A percentile compares a stretch with the other conserved stretches of the same genome.
These are phyloP conservation scores for Darksidea phi DNA, from an alignment of 495 filamentous ascomycete species.

Conservation along the genomic window DNA sequence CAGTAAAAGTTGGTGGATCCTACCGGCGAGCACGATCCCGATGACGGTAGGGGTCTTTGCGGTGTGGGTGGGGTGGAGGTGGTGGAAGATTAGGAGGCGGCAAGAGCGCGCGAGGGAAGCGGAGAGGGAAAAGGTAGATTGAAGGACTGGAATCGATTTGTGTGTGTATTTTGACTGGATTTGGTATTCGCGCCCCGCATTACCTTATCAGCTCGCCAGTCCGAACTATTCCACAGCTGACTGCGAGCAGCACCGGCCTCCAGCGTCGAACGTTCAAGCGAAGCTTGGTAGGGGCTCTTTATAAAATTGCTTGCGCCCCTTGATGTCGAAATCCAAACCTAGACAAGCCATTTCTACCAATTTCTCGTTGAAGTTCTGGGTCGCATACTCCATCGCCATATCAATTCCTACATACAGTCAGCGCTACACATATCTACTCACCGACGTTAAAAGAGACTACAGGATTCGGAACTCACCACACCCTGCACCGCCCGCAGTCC, in stretches of 20 bases:
- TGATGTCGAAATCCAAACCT: slow-evolving; percentile 18
- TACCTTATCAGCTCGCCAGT: no score
- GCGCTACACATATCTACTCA: background rate
- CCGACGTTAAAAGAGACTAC: no score
- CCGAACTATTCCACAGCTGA: no score
- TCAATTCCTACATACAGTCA: slow-evolving; percentile 21
- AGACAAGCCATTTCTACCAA: background rate
- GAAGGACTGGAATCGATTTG: no score
- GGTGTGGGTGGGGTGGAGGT: slow-evolving; percentile 14
- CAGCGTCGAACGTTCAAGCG: background rate
- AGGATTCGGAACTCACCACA: slow-evolving; percentile 23
- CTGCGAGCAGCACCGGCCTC: no score
- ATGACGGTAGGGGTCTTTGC: slow-evolving; percentile 14
- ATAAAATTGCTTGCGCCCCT: slow-evolving; percentile 15
- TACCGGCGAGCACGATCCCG: slow-evolving; percentile 12
- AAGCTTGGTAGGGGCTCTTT: background rate
- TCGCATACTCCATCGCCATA: slow-evolving; percentile 19
- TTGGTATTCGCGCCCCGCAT: no score
- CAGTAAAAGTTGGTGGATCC: slow-evolving; percentile 20
- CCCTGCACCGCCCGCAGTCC: slow-evolving; percentile 32
- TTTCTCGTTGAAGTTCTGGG: slow-evolving; percentile 1
- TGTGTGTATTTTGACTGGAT: no score
- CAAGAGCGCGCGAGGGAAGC: no score
- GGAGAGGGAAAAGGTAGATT: no score
- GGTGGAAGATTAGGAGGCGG: background rate